These are phyloP conservation scores for Yarrowia bubula DNA, from an alignment of 805 yeast genomes.

Conservation along the genomic window DNA sequence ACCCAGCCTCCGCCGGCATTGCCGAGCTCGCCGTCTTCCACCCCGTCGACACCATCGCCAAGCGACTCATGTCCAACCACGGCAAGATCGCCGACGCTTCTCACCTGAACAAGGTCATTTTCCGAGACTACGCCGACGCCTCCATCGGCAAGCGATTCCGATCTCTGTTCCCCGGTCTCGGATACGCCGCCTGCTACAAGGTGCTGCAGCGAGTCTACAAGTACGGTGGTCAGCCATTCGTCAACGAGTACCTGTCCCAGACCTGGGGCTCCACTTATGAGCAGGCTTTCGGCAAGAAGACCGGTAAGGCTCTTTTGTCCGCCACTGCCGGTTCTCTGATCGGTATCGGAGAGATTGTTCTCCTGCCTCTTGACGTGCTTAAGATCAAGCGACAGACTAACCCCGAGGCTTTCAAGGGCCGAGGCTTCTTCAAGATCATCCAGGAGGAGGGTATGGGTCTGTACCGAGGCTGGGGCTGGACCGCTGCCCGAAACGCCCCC, in stretches of 20 bases:
- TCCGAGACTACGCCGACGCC: constrained; percentile 74
- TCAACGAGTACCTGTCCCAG: constrained; percentile 81
- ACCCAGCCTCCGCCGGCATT: constrained; percentile 85
- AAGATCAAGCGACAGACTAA: constrained; percentile 99
- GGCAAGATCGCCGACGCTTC: constrained; percentile 61
- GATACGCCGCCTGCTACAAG: constrained; percentile 96
- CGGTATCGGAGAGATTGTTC: constrained; percentile 96
- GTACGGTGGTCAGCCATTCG: constrained; percentile 99
- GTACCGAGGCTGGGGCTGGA: constrained; percentile 99
- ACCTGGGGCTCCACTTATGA: constrained; percentile 74
- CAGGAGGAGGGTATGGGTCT: constrained; percentile 89
- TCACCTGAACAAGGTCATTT: constrained; percentile 81
- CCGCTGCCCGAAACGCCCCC: constrained; percentile 99
- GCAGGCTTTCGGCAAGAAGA: constrained; percentile 78
- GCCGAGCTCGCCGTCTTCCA: constrained; percentile 96
- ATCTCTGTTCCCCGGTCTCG: constrained; percentile 94
- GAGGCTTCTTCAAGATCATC: constrained; percentile 86
- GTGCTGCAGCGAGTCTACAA: constrained; percentile 96
- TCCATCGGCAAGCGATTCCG: constrained; percentile 68
- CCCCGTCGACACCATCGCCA: constrained; percentile 95
- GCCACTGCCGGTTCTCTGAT: constrained; percentile 97
- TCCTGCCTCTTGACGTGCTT: constrained; percentile 92
- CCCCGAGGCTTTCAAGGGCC: constrained; percentile 99
- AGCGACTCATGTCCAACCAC: constrained; percentile 90
- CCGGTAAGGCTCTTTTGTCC: constrained; percentile 94